Percentiles rank a stretch among this genome's conserved stretches.
Conservation (phyloP, 345 rosid species). For the Hypericum androsaemum region DNA sequence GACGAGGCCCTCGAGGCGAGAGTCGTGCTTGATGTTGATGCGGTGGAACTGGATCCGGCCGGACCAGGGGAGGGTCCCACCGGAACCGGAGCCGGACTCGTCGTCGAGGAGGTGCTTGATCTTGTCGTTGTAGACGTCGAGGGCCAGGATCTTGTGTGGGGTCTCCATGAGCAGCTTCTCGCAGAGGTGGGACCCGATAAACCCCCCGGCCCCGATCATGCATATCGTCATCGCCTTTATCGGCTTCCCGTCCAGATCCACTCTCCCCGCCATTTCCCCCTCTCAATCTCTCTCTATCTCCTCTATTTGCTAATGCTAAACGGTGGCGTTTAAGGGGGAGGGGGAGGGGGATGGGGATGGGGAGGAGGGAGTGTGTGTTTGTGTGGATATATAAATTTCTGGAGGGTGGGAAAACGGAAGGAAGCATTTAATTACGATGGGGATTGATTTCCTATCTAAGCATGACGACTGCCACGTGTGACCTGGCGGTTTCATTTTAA, state of each 20-base stretch:
- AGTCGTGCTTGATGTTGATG: slow-evolving; percentile 84
- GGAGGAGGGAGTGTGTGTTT: too few relatives aligned
- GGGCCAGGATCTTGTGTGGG: slow-evolving; percentile 73
- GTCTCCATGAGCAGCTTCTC: slow-evolving; percentile 76
- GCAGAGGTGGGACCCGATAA: slow-evolving; percentile 95
- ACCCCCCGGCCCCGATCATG: slow-evolving; percentile 98
- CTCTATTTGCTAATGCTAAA: too few relatives aligned
- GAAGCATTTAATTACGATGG: too few relatives aligned
- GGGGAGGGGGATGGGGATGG: too few relatives aligned
- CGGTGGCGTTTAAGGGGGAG: too few relatives aligned
- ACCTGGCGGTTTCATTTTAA: too few relatives aligned
- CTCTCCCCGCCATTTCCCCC: slow-evolving; percentile 15
- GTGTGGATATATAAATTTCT: too few relatives aligned
- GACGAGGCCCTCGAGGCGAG: slow-evolving; percentile 90
- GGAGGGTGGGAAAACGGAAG: too few relatives aligned
- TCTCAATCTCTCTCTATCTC: too few relatives aligned
- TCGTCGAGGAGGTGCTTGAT: slow-evolving; percentile 88
- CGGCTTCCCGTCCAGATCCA: slow-evolving; percentile 82
- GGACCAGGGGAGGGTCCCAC: slow-evolving; percentile 30
- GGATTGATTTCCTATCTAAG: too few relatives aligned
- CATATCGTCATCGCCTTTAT: slow-evolving; percentile 78
- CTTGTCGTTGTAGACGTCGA: slow-evolving; percentile 96
- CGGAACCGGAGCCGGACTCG: slow-evolving; percentile 10
- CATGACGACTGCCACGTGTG: too few relatives aligned
- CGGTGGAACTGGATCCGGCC: slow-evolving; percentile 97